Evolutionary conservation across 257 asterid species (phyloP).

Genomic region (Haberlea rhodopensis): DNA sequence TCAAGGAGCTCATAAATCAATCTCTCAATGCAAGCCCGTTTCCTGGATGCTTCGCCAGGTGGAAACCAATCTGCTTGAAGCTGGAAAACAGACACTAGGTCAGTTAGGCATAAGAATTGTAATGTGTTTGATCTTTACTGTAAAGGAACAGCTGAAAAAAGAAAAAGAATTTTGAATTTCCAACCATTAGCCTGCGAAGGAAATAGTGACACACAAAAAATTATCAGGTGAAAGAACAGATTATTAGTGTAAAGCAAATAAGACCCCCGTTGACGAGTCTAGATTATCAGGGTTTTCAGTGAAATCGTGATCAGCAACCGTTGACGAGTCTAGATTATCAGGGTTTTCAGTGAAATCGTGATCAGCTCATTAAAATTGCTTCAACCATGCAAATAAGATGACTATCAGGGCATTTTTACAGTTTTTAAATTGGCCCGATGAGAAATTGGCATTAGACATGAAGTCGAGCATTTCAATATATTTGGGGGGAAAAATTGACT

Average conservation of each 20-base stretch:
- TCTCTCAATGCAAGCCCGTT: conserved; percentile 64
- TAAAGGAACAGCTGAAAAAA: conserved; percentile 4
- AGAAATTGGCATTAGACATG: neutral
- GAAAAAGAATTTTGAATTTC: neutral
- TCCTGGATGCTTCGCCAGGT: conserved; percentile 70
- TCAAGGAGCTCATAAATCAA: conserved; percentile 60
- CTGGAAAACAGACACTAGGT: conserved; percentile 36
- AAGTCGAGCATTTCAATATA: neutral
- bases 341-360: conserved; percentile 3
- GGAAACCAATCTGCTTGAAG: conserved; percentile 80
- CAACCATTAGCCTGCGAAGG: neutral
- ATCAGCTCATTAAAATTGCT: neutral
- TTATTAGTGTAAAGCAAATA: neutral
- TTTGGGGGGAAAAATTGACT: neutral
- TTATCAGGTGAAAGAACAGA: conserved; percentile 12
- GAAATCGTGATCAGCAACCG: conserved; percentile 10
- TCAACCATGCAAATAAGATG: neutral
- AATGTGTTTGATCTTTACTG: conserved; percentile 1
- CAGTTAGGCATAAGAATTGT: conserved; percentile 17
- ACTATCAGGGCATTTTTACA: no score
- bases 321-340: neutral
- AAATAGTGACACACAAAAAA: no score
- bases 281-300: neutral
- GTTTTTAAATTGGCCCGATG: neutral
- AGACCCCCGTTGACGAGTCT: neutral